Evolutionary conservation across 305 asterid genomes (phyloP), one percentile per base, ranked within the genome.

Genomic region (Ajuga reptans): DNA sequence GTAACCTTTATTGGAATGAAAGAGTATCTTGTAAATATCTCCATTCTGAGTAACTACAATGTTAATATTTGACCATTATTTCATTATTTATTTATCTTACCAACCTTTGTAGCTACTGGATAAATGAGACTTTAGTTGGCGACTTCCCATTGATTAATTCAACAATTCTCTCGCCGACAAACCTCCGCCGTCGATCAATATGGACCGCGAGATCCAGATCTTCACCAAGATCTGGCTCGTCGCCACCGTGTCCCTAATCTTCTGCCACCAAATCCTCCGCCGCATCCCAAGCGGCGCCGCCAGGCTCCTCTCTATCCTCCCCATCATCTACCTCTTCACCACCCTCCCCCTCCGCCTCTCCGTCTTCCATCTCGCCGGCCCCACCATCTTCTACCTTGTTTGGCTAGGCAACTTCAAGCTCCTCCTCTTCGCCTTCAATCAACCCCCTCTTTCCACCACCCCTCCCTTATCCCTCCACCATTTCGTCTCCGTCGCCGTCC

Each of bases 381-480:
- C 80, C 65, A 77, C 92, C 37, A 24, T 54, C 65, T 80, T 85
- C 75, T 87, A 79, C 86, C 84, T 87, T 6, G 81, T 77, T 60
- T 89, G 90, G 95, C 87, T 89, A 1, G 90, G 69, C 45, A 87
- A 87, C 56, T 89, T 83, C 80, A 87, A 89, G 67, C 89, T 89
- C 81, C 77, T 89, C 77, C 90, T 84, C 56, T 82, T 80, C 65
- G 16, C 86, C 17, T 85, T 84, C 74, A 46, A 80, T 11, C 76
- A 72, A 16, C 74, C 74, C 51, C 96, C 94, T 17, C 75, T 87
- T 1, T 68, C 61, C 62, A 7, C 83, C 36, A 5, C 37, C 6
- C 90, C 88, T 0, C 78, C 84, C 0, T 12, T 77, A 0, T 64
- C 84, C 9, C 76, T 81, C 69, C 72, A 34, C 76, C 85, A 58